phyloP scores from a whole-genome alignment of 129 eudicot genomes.

The Escallonia rubra region DNA sequence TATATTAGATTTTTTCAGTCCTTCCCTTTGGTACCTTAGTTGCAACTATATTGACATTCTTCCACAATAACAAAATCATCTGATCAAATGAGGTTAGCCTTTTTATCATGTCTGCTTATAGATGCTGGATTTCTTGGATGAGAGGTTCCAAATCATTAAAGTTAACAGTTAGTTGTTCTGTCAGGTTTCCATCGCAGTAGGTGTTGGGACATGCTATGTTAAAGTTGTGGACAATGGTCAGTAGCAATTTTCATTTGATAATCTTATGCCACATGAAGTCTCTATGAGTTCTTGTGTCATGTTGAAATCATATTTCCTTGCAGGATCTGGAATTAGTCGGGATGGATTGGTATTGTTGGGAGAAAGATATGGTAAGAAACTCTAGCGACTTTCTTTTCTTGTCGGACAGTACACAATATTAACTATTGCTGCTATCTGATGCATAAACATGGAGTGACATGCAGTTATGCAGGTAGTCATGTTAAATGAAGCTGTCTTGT shows the following conservation, averaged over 20 bases:
- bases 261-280: slow-evolving; percentile 2
- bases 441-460: background rate
- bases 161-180: slow-evolving; percentile 5
- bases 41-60: too few relatives aligned
- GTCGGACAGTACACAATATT: background rate
- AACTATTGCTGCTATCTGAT: slow-evolving; percentile 2
- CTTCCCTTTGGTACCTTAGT: too few relatives aligned
- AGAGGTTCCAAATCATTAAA: background rate
- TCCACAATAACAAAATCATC: too few relatives aligned
- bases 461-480: background rate
- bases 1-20: too few relatives aligned
- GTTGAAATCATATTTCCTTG: slow-evolving; percentile 15
- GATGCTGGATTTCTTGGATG: background rate
- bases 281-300: background rate
- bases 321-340: slow-evolving; percentile 86
- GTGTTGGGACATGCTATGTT: slow-evolving; percentile 57
- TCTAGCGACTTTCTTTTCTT: background rate
- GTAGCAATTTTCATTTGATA: slow-evolving; percentile 11
- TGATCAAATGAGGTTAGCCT: too few relatives aligned
- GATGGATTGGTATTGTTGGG: slow-evolving; percentile 86
- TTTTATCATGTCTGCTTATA: slow-evolving; percentile 1
- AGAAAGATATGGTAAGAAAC: slow-evolving; percentile 71
- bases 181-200: slow-evolving; percentile 68
- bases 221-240: slow-evolving; percentile 86
- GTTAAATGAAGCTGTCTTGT: background rate